Evolutionary conservation across 192 early-diverging fungal species (phyloP), one percentile per base, ranked within the genome.

Genomic region (Chytriomyces hyalinus): DNA sequence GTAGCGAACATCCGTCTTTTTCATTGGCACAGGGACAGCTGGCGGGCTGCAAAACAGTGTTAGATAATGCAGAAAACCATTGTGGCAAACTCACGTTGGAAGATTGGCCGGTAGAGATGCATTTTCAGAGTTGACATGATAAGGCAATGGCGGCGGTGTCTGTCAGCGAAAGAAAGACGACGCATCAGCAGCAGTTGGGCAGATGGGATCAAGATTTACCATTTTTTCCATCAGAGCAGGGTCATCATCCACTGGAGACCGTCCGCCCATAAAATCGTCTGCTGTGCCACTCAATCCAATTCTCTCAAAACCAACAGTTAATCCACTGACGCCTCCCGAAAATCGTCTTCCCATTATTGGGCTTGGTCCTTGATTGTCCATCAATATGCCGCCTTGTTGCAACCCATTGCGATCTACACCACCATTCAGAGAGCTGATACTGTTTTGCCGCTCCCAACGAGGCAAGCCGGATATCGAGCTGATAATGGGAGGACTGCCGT

Each of bases 291-390:
- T 5, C n/a, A 71, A 60, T 26, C 69, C 69, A 71, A 71, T 71
- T 51, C 48, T 50, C 57, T 71, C 69, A 71, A 71, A 60, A 57
- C 69, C 69, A 71, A 71, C 10, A 49, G 69, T 57, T 26, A 71
- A 60, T 4, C 69, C 69, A 53, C 49, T 57, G 9, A 71, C 57
- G 50, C 26, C 22, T 15, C 57, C 51, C 50, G 69, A 71, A 6
- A 60, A 51, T 22, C 69, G 47, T 9, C 69, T 48, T 15, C 63
- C 63, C 47, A 67, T 20, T 45, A 15, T 8, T 13, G n/a, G n/a
- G 11, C n/a, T 65, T 47, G 20, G 17, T 47, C 26, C 45, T 20
- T 28, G 11, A 46, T 13, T 15, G n/a, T 67, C 66, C 17, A 43
- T 13, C 66, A 67, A 46, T 15, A 8, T 44, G 17, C 11, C 22